Base-by-base conservation (phyloP, 129 eudicot species). In the Artemisia annua region DNA sequence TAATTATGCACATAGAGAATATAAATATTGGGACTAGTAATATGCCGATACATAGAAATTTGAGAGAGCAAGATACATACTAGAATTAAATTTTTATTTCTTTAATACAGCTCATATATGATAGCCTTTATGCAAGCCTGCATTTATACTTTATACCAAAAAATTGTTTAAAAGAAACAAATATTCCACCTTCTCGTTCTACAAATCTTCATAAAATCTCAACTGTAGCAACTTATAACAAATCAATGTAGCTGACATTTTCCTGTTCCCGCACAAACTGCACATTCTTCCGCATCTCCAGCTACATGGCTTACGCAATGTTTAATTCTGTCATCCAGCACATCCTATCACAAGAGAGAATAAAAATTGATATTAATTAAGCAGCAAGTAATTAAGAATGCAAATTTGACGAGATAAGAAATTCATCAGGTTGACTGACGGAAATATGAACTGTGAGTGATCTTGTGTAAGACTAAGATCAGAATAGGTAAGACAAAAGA, bases 261-360 rank as follows among this genome's bases (percentile, higher is more conserved):
- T 80, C 96, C 96, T 46, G 97, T 92, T 63, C 97, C 97, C 26
- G 83, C 89, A 87, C 97, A 92, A 43, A 85, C 89, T 19, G 87
- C 83, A 79, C 97, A 92, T 77, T 92, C 97, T 24, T 87, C 91
- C n/a, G 78, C 94, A 19, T 87, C 87, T 28, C 97, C 97, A 72
- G 91, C 86, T 75, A 88, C 86, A 75, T 89, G 97, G 75, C 94
- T 87, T 77, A 92, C 82, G 86, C 97, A 92, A 56, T 87, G 82
- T 35, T 82, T 80, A 77, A 92, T 92, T 79, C 94, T 82, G 59
- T 92, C 97, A 66, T 87, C 91, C 83, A 92, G 78, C 60, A 92
- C 96, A 87, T 92, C 97, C 97, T 92, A 81, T 64, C 53, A 80
- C 48, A 48, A 55, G 24, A 6, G 3, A 57, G 4, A 58, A 39